Base-by-base conservation (phyloP, 495 filamentous ascomycete species). In the Hypoxylon cercidicola region DNA sequence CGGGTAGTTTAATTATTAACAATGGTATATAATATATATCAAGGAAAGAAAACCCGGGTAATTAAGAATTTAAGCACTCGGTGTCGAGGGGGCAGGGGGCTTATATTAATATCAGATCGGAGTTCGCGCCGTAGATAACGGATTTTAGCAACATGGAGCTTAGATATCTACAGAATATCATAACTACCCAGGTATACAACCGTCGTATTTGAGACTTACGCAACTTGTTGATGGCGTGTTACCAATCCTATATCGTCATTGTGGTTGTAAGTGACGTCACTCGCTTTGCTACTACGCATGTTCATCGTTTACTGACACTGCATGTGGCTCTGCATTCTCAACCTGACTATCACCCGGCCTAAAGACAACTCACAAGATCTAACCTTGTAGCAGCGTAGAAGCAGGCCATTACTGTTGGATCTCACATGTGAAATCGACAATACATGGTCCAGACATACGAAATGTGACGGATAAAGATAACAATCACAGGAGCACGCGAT, bases 31-130 rank as follows among this genome's bases (percentile, higher is more conserved):
- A 45, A 18, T 9, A 15, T 45, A 23, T 9, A 20, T 7, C 43
- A 25, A n/a, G 9, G 13, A 7, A 21, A 11, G 13, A 7, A 3
- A 4, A 46, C 25, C 25, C 7, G 13, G 43, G 43, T n/a, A n/a
- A n/a, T n/a, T 13, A 23, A 11, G 9, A 13, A 7, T 21, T 2
- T 46, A 23, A 18, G 21, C 84, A 11, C 25, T 72, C 46, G 40
- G 44, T 13, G 63, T 41, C 23, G 32, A 18, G 47, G 19, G 41
- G 46, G 44, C 40, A 44, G 18, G 40, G 15, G 47, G n/a, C 28
- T 52, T 35, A 25, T 28, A 49, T 16, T 41, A 55, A 34, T 28
- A 55, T 15, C 32, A 47, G 15, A 28, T 41, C 64, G 57, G 54
- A 37, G 52, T 56, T 58, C 52, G 7, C 43, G 58, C 35, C 18